A percentile compares a stretch with the other conserved stretches of the same genome.
These are phyloP conservation scores for Claviceps pusilla DNA, from an alignment of 2,329 filamentous ascomycete species.

Conservation along the genomic window DNA sequence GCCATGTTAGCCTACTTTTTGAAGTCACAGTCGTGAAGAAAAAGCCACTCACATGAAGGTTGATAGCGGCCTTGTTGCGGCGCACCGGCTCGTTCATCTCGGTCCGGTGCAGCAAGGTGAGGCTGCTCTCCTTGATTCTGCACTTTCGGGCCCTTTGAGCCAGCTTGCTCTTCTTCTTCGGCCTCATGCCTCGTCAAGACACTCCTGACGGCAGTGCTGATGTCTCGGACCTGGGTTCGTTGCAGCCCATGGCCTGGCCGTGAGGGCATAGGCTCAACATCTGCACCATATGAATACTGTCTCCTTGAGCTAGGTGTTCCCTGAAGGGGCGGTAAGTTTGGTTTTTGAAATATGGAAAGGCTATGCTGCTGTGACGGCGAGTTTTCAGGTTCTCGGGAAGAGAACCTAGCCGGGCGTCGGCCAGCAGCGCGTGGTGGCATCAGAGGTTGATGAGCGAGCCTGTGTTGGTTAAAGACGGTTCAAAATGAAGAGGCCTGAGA, in stretches of 20 bases:
- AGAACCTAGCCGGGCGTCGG: constrained; percentile 3
- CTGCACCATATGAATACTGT: constrained; percentile 25
- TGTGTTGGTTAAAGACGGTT: background rate
- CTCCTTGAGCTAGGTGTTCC: constrained; percentile 22
- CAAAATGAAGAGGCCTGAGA: background rate
- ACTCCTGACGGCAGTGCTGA: constrained; percentile 17
- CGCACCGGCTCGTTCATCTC: constrained; percentile 10
- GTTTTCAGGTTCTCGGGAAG: constrained; percentile 4
- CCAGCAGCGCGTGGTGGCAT: constrained; percentile 9
- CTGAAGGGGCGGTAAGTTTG: constrained; percentile 12
- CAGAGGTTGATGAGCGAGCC: background rate
- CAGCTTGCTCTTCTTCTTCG: constrained; percentile 7
- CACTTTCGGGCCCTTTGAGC: background rate
- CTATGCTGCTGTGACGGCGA: constrained; percentile 2
- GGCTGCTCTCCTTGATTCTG: background rate
- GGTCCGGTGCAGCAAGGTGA: constrained; percentile 4
- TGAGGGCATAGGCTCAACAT: constrained; percentile 17
- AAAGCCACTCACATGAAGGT: constrained; percentile 3
- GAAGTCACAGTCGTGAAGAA: too few species aligned
- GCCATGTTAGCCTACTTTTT: background rate
- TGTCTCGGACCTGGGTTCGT: constrained; percentile 10
- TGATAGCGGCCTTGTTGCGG: background rate
- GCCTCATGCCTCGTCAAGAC: constrained; percentile 10
- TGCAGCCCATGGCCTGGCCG: constrained; percentile 7
- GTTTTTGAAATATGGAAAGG: constrained; percentile 10